phyloP scores from a whole-genome alignment of 345 rosid species.

The Salix caprea region DNA sequence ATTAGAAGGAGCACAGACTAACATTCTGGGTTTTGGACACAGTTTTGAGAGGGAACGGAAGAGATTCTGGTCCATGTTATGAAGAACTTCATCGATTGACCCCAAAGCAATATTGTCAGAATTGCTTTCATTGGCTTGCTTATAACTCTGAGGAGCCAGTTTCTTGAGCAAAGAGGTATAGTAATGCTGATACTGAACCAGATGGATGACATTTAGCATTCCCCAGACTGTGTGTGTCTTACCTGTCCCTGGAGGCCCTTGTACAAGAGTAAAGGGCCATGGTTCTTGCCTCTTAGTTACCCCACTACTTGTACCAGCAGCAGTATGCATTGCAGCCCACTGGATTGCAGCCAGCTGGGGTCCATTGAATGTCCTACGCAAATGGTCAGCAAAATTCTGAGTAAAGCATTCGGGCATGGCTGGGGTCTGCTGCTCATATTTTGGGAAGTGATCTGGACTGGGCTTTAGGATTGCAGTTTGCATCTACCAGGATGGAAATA shows the following conservation, averaged over 20 bases:
- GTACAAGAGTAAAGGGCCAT: conserved; percentile 99
- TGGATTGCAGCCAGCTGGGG: conserved; percentile 95
- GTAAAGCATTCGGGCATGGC: conserved; percentile 96
- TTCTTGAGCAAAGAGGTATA: conserved; percentile 91
- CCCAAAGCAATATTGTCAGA: conserved; percentile 61
- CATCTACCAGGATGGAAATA: conserved; percentile 49
- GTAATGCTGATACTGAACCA: conserved; percentile 98
- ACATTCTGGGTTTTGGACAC: conserved; percentile 95
- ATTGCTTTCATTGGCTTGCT: conserved; percentile 68
- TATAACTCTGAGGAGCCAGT: conserved; percentile 95
- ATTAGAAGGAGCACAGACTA: conserved; percentile 99
- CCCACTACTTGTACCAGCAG: conserved; percentile 95
- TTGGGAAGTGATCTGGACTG: conserved; percentile 88
- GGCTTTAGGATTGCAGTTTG: conserved; percentile 92
- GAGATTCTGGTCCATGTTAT: conserved; percentile 97
- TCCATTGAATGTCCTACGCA: conserved; percentile 74
- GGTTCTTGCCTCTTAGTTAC: conserved; percentile 82
- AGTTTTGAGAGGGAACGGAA: conserved; percentile 91
- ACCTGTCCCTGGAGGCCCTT: conserved; percentile 99
- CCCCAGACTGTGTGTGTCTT: conserved; percentile 99
- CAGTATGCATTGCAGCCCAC: conserved; percentile 99
- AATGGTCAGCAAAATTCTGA: conserved; percentile 66
- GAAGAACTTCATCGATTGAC: conserved; percentile 97
- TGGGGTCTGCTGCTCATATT: conserved; percentile 84
- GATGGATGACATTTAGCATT: conserved; percentile 97